Evolutionary conservation across 2,329 filamentous ascomycete genomes (phyloP).

Genomic region (Microsporum ferrugineum): DNA sequence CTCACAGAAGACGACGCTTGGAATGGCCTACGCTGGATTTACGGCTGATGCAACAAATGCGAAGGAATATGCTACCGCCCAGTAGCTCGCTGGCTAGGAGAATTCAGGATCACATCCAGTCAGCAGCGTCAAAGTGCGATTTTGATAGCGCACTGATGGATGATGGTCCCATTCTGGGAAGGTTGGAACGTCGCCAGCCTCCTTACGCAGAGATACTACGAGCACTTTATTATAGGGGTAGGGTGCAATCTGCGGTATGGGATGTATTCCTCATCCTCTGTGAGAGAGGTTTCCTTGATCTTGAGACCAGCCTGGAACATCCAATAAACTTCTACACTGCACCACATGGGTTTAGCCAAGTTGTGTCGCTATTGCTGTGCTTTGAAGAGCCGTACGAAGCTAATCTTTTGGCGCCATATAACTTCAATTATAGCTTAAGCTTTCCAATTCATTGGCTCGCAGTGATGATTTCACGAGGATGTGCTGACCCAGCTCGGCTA

Average conservation of each 20-base stretch:
- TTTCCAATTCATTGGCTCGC: not conserved
- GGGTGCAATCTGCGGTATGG: not conserved
- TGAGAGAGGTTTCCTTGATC: slow-evolving; percentile 1
- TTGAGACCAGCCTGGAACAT: not conserved
- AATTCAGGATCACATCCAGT: not conserved
- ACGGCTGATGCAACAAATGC: not conserved
- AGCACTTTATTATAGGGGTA: slow-evolving; percentile 1
- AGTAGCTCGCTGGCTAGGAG: not conserved
- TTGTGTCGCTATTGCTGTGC: not conserved
- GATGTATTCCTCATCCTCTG: slow-evolving; percentile 4
- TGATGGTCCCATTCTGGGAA: not conserved
- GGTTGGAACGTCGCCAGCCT: not conserved
- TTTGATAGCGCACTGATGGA: not conserved
- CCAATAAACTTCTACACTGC: not conserved
- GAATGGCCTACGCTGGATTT: not conserved
- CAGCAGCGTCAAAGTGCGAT: not conserved
- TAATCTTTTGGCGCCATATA: not conserved
- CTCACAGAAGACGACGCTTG: not conserved
- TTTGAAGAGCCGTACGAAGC: not conserved
- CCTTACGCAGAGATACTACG: not conserved
- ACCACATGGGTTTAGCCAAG: not conserved
- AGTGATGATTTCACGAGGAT: not conserved
- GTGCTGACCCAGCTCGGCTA: not conserved
- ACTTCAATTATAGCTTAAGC: not conserved
- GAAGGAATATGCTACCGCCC: not conserved